Evolutionary conservation across 306 rosid genomes (phyloP).

Genomic region (Casuarina equisetifolia): DNA sequence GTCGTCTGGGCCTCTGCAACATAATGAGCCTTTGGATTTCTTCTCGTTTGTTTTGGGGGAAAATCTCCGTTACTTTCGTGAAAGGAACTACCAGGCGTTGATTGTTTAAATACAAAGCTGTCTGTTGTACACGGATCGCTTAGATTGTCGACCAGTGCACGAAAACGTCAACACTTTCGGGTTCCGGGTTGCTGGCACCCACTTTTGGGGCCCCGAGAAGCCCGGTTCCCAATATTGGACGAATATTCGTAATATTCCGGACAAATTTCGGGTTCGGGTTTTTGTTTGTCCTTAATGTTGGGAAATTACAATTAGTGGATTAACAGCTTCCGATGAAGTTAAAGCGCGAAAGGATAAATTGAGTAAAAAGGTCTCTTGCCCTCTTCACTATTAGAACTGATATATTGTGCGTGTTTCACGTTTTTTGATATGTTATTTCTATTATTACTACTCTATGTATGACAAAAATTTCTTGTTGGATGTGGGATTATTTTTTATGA

Average conservation of each 20-base stretch:
- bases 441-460: too few species aligned
- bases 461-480: too few species aligned
- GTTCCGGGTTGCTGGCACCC: background rate
- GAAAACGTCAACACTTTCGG: background rate
- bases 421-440: too few species aligned
- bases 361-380: too few species aligned
- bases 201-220: background rate
- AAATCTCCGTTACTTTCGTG: conserved; percentile 43
- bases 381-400: too few species aligned
- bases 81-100: conserved; percentile 27
- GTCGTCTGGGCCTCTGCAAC: conserved; percentile 86
- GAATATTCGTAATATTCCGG: background rate
- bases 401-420: too few species aligned
- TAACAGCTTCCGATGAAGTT: too few species aligned
- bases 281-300: too few species aligned
- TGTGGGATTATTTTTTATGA: too few species aligned
- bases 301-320: too few species aligned
- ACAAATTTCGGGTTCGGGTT: too few species aligned
- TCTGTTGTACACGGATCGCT: conserved; percentile 8
- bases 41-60: conserved; percentile 6
- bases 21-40: conserved; percentile 23
- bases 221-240: background rate
- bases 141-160: background rate
- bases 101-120: conserved; percentile 19
- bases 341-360: too few species aligned